Evolutionary conservation across 306 rosid species (phyloP).

Genomic region (Oemleria cerasiformis): DNA sequence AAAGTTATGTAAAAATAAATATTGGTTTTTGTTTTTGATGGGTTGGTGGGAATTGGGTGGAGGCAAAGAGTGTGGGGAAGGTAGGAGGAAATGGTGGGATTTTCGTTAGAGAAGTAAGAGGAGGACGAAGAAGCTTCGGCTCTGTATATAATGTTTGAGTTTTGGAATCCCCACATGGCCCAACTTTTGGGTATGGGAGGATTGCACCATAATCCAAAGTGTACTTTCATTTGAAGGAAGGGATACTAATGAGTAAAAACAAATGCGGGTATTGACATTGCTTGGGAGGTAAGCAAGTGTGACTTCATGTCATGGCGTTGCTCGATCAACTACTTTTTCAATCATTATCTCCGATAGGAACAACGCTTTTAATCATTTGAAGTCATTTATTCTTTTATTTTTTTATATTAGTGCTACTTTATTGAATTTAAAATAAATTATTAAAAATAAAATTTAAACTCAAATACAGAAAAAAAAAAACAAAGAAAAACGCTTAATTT

Average conservation of each 20-base stretch:
- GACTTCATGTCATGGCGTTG: not conserved
- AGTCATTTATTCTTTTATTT: too few species aligned
- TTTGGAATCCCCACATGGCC: not conserved
- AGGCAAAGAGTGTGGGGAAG: slow-evolving; percentile 2
- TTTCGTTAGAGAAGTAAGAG: not conserved
- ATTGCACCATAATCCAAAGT: slow-evolving; percentile 24
- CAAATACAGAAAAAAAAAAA: too few species aligned
- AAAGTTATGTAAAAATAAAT: slow-evolving; percentile 14
- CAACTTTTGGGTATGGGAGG: not conserved
- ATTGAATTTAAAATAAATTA: too few species aligned
- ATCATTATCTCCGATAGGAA: too few species aligned
- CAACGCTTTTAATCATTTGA: too few species aligned
- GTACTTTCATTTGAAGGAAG: slow-evolving; percentile 21
- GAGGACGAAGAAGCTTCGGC: not conserved
- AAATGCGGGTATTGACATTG: not conserved
- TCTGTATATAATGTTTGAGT: not conserved
- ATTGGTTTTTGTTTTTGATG: slow-evolving; percentile 7
- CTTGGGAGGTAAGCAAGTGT: slow-evolving; percentile 11
- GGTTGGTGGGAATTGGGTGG: not conserved
- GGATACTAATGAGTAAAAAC: not conserved
- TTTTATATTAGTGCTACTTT: too few species aligned
- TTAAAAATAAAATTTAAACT: too few species aligned
- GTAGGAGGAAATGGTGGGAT: slow-evolving; percentile 12
- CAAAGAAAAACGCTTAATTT: too few species aligned
- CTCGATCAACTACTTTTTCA: too few species aligned